A percentile compares a stretch with the other conserved stretches of the same genome.
Evolutionary conservation across 495 filamentous ascomycete genomes (phyloP).

Genomic region (Apodospora peruviana): DNA sequence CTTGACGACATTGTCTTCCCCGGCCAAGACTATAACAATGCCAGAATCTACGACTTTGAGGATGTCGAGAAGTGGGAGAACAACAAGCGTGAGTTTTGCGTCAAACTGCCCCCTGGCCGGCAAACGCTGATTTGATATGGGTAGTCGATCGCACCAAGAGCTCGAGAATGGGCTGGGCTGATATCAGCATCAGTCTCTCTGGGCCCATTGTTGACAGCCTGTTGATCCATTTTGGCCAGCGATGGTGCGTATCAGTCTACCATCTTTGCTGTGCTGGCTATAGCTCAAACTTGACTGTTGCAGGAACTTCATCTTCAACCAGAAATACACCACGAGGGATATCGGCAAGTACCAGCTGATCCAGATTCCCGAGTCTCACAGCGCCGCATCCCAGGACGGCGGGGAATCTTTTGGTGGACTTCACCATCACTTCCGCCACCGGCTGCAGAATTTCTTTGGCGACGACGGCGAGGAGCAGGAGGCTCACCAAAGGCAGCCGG

Average conservation of each 20-base stretch:
- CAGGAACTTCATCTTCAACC: constrained; percentile 78
- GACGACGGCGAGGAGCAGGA: constrained; percentile 18
- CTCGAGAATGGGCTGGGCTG: constrained; percentile 92
- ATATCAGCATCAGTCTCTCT: constrained; percentile 75
- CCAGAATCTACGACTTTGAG: constrained; percentile 78
- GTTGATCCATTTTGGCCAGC: constrained; percentile 70
- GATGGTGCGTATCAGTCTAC: constrained; percentile 57
- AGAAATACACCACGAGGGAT: constrained; percentile 70
- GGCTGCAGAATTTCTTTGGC: constrained; percentile 28
- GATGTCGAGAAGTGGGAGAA: constrained; percentile 78
- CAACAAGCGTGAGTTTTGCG: constrained; percentile 56
- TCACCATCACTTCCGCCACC: constrained; percentile 40
- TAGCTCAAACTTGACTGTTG: not conserved
- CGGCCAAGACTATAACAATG: constrained; percentile 95
- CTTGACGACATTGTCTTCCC: constrained; percentile 72
- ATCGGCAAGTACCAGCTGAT: constrained; percentile 57
- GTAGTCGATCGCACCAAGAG: constrained; percentile 68
- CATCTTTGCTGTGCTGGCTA: not conserved
- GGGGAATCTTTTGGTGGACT: constrained; percentile 36
- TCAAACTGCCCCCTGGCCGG: not conserved
- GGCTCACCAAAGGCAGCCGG: too few relatives aligned
- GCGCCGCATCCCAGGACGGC: constrained; percentile 17
- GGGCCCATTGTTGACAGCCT: constrained; percentile 78
- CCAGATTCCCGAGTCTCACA: constrained; percentile 18
- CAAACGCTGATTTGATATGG: constrained; percentile 13